Evolutionary conservation across 2,329 filamentous ascomycete genomes (phyloP).

Genomic region (Monosporascus sp.): DNA sequence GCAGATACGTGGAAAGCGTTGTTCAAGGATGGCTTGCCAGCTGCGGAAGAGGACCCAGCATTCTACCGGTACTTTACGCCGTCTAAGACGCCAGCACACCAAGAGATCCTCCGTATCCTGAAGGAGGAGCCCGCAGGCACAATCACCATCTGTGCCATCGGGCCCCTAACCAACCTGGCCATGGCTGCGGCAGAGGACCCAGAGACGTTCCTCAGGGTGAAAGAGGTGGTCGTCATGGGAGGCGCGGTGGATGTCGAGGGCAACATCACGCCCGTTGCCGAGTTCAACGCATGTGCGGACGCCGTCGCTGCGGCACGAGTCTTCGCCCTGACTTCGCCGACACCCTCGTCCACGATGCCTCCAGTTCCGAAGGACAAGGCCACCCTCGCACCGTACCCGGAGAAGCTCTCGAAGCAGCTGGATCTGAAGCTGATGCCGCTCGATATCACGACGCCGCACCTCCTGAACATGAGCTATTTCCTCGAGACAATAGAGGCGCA

Average conservation of each 20-base stretch:
- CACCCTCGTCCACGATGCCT: conserved; percentile 76
- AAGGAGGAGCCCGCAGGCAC: conserved; percentile 76
- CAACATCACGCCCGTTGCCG: conserved; percentile 79
- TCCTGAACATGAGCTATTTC: conserved; percentile 59
- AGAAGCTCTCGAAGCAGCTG: conserved; percentile 55
- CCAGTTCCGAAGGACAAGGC: conserved; percentile 49
- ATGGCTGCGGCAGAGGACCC: conserved; percentile 83
- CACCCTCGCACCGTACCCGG: conserved; percentile 57
- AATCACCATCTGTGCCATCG: conserved; percentile 84
- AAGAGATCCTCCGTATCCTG: conserved; percentile 85
- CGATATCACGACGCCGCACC: conserved; percentile 70
- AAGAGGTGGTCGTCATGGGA: conserved; percentile 94
- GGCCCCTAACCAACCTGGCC: conserved; percentile 90
- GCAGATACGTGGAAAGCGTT: conserved; percentile 68
- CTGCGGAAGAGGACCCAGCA: conserved; percentile 32
- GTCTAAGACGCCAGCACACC: conserved; percentile 67
- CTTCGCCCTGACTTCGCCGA: conserved; percentile 69
- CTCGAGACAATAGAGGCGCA: conserved; percentile 47
- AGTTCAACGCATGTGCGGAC: conserved; percentile 96
- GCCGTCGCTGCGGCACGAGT: conserved; percentile 70
- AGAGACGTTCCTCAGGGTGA: conserved; percentile 80
- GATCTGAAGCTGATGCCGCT: conserved; percentile 69
- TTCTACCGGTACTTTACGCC: conserved; percentile 65
- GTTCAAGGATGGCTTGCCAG: conserved; percentile 43
- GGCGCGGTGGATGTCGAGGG: conserved; percentile 74